These are phyloP conservation scores for Eleusine coracana DNA, from an alignment of 176 grass and related monocot genomes.

Conservation along the genomic window DNA sequence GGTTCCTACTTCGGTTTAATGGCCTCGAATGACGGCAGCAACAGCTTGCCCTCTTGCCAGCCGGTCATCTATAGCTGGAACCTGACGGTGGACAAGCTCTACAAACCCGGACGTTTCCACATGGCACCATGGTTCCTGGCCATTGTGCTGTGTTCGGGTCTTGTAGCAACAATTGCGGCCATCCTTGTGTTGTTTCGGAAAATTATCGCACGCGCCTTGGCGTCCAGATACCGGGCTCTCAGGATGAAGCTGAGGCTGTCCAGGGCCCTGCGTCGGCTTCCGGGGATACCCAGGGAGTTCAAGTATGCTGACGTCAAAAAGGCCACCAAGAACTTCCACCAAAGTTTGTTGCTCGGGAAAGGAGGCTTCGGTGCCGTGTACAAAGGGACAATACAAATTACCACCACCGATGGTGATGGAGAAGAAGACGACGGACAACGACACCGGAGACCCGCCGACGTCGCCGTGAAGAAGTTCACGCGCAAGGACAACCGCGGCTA, in stretches of 20 bases:
- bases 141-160: background rate
- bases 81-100: background rate
- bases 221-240: background rate
- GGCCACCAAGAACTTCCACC: slow-evolving; percentile 7
- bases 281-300: slow-evolving; percentile 7
- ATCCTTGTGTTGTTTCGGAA: too few species aligned
- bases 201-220: background rate
- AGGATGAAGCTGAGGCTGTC: background rate
- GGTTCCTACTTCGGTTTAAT: background rate
- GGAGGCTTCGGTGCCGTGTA: slow-evolving; percentile 21
- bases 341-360: slow-evolving; percentile 1
- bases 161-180: background rate
- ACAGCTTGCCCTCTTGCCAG: background rate
- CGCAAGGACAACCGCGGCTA: background rate
- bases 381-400: background rate
- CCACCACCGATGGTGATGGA: background rate
- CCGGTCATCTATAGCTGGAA: slow-evolving; percentile 21
- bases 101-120: background rate
- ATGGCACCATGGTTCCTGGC: too few species aligned
- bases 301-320: slow-evolving; percentile 10
- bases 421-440: background rate
- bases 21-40: background rate
- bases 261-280: background rate
- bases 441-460: background rate
- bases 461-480: slow-evolving; percentile 21